These are phyloP conservation scores for Aphanomyces cochlioides DNA, from an alignment of 352 stramenopile genomes.

Conservation along the genomic window DNA sequence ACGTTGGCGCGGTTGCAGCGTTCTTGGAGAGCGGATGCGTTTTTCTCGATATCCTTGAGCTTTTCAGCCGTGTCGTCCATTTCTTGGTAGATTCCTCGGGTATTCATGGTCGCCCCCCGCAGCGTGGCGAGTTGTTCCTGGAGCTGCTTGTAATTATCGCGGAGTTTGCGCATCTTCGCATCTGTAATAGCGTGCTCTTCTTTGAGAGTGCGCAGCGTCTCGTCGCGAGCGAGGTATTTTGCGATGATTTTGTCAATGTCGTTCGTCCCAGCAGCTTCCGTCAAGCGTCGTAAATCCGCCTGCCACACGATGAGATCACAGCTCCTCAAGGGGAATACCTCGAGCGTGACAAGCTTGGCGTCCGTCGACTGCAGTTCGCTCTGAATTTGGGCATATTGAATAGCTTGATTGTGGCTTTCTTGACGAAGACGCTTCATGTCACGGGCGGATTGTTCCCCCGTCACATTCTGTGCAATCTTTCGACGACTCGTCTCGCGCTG, in stretches of 20 bases:
- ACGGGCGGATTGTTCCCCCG: constrained; percentile 68
- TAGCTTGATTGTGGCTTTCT: constrained; percentile 70
- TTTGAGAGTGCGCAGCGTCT: constrained; percentile 65
- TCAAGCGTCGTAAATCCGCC: constrained; percentile 27
- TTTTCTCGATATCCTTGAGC: constrained; percentile 82
- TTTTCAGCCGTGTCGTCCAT: constrained; percentile 79
- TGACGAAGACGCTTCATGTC: constrained; percentile 64
- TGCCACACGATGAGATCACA: not conserved
- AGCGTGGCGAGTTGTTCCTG: constrained; percentile 59
- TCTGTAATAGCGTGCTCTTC: constrained; percentile 73
- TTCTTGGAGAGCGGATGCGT: constrained; percentile 57
- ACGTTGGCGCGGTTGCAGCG: constrained; percentile 74
- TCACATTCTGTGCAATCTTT: constrained; percentile 63
- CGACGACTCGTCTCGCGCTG: constrained; percentile 69
- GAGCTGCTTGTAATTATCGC: constrained; percentile 72
- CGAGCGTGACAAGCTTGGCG: constrained; percentile 57
- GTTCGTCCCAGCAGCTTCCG: constrained; percentile 69
- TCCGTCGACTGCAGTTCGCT: constrained; percentile 70
- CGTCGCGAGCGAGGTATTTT: constrained; percentile 67
- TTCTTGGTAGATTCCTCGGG: constrained; percentile 80
- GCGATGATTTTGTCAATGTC: constrained; percentile 80
- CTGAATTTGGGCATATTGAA: constrained; percentile 75
- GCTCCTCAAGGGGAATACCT: not conserved
- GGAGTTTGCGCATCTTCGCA: constrained; percentile 67
- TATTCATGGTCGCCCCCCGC: constrained; percentile 66